phyloP scores from a whole-genome alignment of 2,329 filamentous ascomycete species.

The Fusarium sp. region DNA sequence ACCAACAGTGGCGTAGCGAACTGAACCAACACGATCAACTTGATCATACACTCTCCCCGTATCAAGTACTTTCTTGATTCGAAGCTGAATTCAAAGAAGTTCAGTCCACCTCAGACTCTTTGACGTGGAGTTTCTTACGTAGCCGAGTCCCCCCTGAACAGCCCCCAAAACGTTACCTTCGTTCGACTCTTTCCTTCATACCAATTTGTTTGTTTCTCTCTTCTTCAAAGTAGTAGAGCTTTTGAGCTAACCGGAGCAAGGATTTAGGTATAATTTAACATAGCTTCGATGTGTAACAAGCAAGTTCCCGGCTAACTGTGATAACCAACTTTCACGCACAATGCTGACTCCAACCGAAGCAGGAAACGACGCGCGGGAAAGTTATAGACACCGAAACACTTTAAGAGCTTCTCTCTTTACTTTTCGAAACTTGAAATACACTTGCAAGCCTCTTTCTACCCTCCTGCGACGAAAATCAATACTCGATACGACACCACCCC shows the following conservation, averaged over 20 bases:
- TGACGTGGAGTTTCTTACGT: neutral
- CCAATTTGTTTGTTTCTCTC: no score
- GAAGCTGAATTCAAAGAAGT: no score
- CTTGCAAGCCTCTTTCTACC: fast-evolving
- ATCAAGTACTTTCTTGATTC: neutral
- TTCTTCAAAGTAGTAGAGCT: no score
- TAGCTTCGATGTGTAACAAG: no score
- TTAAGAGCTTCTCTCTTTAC: neutral
- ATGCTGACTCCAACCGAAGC: no score
- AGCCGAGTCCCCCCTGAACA: neutral
- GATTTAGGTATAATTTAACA: no score
- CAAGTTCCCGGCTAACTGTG: no score
- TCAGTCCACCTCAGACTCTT: no score
- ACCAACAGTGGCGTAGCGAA: neutral
- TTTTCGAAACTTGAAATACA: fast-evolving
- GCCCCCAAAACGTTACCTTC: neutral
- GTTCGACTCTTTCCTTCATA: neutral
- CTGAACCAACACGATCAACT: neutral
- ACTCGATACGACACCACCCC: neutral
- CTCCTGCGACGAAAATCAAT: neutral
- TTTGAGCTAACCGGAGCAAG: no score
- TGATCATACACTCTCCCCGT: neutral
- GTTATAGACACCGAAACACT: no score
- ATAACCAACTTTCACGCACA: no score
- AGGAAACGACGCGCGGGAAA: no score